phyloP scores from a whole-genome alignment of 1,139 yeast genomes.

The Suhomyces maxii region DNA sequence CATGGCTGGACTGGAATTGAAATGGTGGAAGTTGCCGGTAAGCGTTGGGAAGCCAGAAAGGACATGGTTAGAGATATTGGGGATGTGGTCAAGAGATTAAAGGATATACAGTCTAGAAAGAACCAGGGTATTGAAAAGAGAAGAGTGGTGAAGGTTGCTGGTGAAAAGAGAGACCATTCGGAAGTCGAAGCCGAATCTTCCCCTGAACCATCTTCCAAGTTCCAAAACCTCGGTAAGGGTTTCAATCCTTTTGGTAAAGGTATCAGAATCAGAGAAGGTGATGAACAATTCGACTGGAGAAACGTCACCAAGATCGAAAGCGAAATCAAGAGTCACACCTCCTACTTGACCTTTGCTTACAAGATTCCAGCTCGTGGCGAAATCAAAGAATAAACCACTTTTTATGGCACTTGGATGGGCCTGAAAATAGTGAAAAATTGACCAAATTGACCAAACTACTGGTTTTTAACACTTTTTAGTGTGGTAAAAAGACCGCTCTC shows the following conservation, averaged over 20 bases:
- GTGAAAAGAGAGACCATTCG: conserved; percentile 20
- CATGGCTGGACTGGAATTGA: conserved; percentile 89
- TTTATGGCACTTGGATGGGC: too few species aligned
- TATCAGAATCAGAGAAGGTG: conserved; percentile 81
- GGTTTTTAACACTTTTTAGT: too few species aligned
- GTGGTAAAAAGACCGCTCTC: too few species aligned
- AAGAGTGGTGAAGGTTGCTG: conserved; percentile 29
- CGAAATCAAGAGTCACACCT: conserved; percentile 91
- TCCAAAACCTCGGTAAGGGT: conserved; percentile 50
- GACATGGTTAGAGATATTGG: conserved; percentile 80
- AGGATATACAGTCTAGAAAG: conserved; percentile 78
- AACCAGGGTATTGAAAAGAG: conserved; percentile 67
- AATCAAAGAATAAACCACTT: neutral
- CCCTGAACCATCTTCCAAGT: conserved; percentile 14
- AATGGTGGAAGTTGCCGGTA: conserved; percentile 88
- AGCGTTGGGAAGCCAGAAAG: conserved; percentile 87
- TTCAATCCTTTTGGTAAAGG: conserved; percentile 94
- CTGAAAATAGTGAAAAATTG: too few species aligned
- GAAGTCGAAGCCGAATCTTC: conserved; percentile 14
- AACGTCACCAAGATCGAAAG: conserved; percentile 79
- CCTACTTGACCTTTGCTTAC: conserved; percentile 88
- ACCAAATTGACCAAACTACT: too few species aligned
- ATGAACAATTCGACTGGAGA: conserved; percentile 73
- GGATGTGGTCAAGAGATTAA: conserved; percentile 78
- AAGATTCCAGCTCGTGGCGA: conserved; percentile 21